These are phyloP conservation scores for Megacollybia platyphylla DNA, from an alignment of 1,284 basidiomycete species.

Conservation along the genomic window DNA sequence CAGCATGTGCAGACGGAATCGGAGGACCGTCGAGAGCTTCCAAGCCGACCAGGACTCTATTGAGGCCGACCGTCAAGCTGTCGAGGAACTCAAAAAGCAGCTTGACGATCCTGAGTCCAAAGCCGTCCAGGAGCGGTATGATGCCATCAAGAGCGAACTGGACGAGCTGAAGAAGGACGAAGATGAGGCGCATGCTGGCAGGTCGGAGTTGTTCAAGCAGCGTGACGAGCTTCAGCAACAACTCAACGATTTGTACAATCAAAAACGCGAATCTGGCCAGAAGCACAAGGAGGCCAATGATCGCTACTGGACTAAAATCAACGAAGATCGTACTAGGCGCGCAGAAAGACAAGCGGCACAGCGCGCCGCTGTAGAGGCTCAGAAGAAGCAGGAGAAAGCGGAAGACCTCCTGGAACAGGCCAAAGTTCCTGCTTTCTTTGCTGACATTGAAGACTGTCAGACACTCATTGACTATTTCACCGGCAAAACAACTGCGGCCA, in stretches of 20 bases:
- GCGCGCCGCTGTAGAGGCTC: constrained; percentile 72
- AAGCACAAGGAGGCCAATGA: constrained; percentile 76
- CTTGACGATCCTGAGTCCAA: constrained; percentile 89
- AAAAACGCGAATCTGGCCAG: constrained; percentile 68
- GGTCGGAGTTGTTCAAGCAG: constrained; percentile 82
- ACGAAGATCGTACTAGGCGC: constrained; percentile 76
- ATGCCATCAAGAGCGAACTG: constrained; percentile 77
- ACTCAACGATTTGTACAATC: constrained; percentile 63
- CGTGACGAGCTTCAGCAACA: constrained; percentile 65
- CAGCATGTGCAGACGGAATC: constrained; percentile 53
- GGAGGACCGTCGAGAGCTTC: constrained; percentile 69
- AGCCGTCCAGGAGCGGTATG: constrained; percentile 73
- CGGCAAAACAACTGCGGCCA: constrained; percentile 53
- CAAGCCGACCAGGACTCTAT: constrained; percentile 71
- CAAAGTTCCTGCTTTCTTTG: constrained; percentile 79
- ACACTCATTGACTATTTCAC: constrained; percentile 87
- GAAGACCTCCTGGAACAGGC: constrained; percentile 86
- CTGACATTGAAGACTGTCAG: constrained; percentile 94
- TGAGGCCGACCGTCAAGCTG: constrained; percentile 62
- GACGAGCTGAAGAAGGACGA: constrained; percentile 79
- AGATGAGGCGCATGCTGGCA: constrained; percentile 76
- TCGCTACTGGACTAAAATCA: constrained; percentile 67
- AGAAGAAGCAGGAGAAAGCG: constrained; percentile 75
- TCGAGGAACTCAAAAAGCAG: constrained; percentile 77
- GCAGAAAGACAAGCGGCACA: constrained; percentile 74